A percentile compares a stretch with the other conserved stretches of the same genome.
phyloP scores from a whole-genome alignment of 805 yeast species.

The Yamadazyma nakazawae region DNA sequence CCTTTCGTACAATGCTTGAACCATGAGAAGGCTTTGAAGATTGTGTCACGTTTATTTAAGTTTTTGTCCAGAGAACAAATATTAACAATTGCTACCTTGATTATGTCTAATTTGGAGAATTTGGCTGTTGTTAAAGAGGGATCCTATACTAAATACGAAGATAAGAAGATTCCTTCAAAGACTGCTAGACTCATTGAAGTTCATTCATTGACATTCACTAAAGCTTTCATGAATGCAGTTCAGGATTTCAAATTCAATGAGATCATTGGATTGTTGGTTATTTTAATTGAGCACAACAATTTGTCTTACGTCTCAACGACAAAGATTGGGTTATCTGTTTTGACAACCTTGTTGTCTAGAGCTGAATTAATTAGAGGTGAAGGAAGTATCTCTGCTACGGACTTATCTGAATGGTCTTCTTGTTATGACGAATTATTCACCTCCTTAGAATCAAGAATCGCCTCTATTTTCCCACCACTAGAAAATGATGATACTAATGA shows the following conservation, averaged over 20 bases:
- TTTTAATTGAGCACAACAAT: conserved; percentile 67
- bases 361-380: conserved; percentile 92
- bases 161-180: conserved; percentile 50
- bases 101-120: conserved; percentile 77
- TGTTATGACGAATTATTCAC: conserved; percentile 82
- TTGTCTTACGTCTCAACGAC: conserved; percentile 65
- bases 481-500: conserved; percentile 44
- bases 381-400: conserved; percentile 52
- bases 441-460: conserved; percentile 71
- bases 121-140: conserved; percentile 76
- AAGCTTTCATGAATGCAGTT: conserved; percentile 77
- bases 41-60: conserved; percentile 84
- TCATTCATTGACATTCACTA: conserved; percentile 77
- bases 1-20: conserved; percentile 82
- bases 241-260: conserved; percentile 79
- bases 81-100: conserved; percentile 68
- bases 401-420: conserved; percentile 66
- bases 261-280: conserved; percentile 70
- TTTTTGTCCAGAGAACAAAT: conserved; percentile 75
- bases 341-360: conserved; percentile 87
- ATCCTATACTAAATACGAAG: conserved; percentile 63
- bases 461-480: conserved; percentile 77
- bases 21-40: conserved; percentile 83
- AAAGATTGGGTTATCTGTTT: conserved; percentile 79
- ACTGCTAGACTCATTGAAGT: conserved; percentile 63